Conservation (phyloP, 257 asterid species). For the Prunella vulgaris region DNA sequence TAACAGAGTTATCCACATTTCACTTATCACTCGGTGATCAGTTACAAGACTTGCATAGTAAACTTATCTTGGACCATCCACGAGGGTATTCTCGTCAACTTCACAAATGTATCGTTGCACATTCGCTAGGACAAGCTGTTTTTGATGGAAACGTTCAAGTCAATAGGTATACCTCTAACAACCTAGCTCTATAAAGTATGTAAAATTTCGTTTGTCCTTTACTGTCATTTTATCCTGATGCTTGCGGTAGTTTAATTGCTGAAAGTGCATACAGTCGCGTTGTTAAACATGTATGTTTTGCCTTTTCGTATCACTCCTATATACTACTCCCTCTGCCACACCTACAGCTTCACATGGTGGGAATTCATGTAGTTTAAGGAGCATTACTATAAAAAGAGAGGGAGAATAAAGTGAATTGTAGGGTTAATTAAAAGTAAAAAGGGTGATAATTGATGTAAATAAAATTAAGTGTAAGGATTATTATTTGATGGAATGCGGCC, state of each 20-base stretch:
- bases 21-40: slow-evolving; percentile 77
- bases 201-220: not conserved
- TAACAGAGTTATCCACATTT: slow-evolving; percentile 74
- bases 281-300: not conserved
- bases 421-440: too few relatives aligned
- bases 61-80: slow-evolving; percentile 76
- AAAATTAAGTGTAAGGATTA: not conserved
- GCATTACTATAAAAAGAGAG: too few relatives aligned
- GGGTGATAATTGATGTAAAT: too few relatives aligned
- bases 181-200: not conserved
- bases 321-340: too few relatives aligned
- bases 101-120: slow-evolving; percentile 96
- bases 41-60: slow-evolving; percentile 86
- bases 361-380: too few relatives aligned
- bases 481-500: too few relatives aligned
- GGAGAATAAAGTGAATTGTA: too few relatives aligned
- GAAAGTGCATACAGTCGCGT: not conserved
- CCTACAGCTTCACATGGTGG: too few relatives aligned
- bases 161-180: slow-evolving; percentile 53
- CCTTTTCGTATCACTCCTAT: not conserved
- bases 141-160: slow-evolving; percentile 94
- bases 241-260: not conserved
- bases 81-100: slow-evolving; percentile 79
- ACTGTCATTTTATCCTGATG: not conserved
- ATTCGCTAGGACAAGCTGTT: slow-evolving; percentile 79